Evolutionary conservation across 805 yeast genomes (phyloP), one percentile per base, ranked within the genome.

Genomic region (Pichia rugopelliculosa): DNA sequence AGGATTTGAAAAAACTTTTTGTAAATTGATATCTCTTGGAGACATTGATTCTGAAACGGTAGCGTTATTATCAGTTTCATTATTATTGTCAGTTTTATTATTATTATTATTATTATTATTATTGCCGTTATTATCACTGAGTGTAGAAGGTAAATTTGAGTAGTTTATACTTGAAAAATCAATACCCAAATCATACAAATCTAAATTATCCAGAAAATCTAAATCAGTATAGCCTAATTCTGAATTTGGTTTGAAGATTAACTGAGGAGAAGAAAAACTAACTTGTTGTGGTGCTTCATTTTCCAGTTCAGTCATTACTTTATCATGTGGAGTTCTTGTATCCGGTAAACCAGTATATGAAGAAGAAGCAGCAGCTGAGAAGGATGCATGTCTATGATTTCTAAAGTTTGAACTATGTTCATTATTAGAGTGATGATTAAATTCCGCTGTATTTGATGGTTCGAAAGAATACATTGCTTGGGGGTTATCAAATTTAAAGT

Each of bases 201-300:
- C 64, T 3, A 57, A 27, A 22, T 49, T 48, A 15, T 58, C 59
- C 41, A 62, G 45, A 18, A 53, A 51, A 49, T 63, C 66, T 43
- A 68, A 57, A 53, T 65, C 66, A 43, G 69, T 53, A 39, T 67
- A 64, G 20, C 60, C 54, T 27, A 66, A 56, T 46, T 65, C 67
- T n/a, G 41, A 27, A 37, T 57, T 62, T 25, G 58, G 54, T 26
- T 53, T 48, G 47, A 58, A 63, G 22, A 45, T 53, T 33, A 62
- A 20, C 61, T 87, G 95, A 3, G 96, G 96, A 1, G 95, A 84
- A 1, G 95, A 79, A 59, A 85, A 87, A 2, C 82, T 86, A 23
- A 84, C 89, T 57, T 84, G 88, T 39, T 74, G 75, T 1, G 90
- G 89, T 0, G 75, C 76, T 36, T 73, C 76, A 12, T 34, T 44